Evolutionary conservation across 495 filamentous ascomycete genomes (phyloP).

Genomic region (Chaetomium fimeti): DNA sequence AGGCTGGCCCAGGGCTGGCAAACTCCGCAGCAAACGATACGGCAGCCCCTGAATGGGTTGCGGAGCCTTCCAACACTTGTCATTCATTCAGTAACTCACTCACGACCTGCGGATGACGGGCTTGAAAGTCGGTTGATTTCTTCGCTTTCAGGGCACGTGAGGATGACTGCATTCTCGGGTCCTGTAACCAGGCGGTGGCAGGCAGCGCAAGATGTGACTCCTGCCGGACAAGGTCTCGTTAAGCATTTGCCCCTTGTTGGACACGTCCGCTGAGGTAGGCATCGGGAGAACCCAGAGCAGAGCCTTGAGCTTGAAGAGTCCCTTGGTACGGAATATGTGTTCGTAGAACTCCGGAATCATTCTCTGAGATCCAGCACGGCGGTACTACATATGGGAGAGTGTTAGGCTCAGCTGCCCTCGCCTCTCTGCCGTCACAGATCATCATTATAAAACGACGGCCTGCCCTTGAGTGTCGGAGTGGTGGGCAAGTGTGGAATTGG

Average conservation of each 20-base stretch:
- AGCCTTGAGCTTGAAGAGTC: too few relatives aligned
- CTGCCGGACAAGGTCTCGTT: too few relatives aligned
- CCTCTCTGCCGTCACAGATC: slow-evolving; percentile 7
- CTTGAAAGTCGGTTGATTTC: too few relatives aligned
- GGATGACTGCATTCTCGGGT: too few relatives aligned
- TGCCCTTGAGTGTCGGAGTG: slow-evolving; percentile 1
- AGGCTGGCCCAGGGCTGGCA: slow-evolving; percentile 15
- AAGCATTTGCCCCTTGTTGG: too few relatives aligned
- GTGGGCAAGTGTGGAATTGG: slow-evolving; percentile 21
- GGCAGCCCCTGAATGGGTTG: slow-evolving; percentile 18
- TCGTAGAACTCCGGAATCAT: neutral
- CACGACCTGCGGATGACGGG: too few relatives aligned
- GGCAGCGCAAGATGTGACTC: too few relatives aligned
- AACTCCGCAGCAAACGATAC: slow-evolving; percentile 18
- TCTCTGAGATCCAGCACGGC: neutral
- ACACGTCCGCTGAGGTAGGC: too few relatives aligned
- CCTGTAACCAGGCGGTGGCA: too few relatives aligned
- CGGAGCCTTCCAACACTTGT: slow-evolving; percentile 1
- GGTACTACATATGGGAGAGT: neutral
- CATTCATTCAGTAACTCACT: neutral
- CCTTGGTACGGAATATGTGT: too few relatives aligned
- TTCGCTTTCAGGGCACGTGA: too few relatives aligned
- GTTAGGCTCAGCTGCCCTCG: slow-evolving; percentile 4
- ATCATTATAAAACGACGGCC: slow-evolving; percentile 15
- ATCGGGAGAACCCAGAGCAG: too few relatives aligned